Percentiles rank a stretch among this genome's conserved stretches.
phyloP scores from a whole-genome alignment of 2,329 filamentous ascomycete genomes.

The Aspergillus quadricinctus region DNA sequence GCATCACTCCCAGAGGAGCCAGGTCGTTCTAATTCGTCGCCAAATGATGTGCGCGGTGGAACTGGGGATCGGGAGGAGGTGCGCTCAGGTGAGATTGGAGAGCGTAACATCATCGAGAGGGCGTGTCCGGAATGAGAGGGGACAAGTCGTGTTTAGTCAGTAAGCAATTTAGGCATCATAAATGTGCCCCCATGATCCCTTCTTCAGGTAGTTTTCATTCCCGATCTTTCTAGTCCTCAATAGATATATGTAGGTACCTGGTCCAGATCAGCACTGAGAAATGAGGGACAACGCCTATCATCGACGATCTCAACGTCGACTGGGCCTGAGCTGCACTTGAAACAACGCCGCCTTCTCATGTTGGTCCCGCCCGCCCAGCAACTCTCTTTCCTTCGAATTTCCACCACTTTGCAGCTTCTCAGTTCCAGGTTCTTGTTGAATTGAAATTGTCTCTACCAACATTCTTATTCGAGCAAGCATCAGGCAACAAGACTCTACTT shows the following conservation, averaged over 20 bases:
- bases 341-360: background rate
- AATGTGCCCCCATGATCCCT: background rate
- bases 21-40: conserved; percentile 33
- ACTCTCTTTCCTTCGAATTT: conserved; percentile 1
- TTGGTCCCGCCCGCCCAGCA: background rate
- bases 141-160: conserved; percentile 1
- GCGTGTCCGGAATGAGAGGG: conserved; percentile 1
- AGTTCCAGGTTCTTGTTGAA: background rate
- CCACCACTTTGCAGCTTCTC: background rate
- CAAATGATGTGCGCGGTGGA: conserved; percentile 21
- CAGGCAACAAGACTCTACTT: background rate
- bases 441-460: background rate
- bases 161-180: background rate
- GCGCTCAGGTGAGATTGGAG: conserved; percentile 20
- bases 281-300: background rate
- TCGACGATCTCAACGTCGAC: background rate
- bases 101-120: conserved; percentile 16
- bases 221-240: background rate
- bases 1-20: conserved; percentile 45
- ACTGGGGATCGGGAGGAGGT: conserved; percentile 15
- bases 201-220: background rate
- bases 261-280: background rate
- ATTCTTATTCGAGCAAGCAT: background rate
- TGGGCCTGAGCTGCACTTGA: background rate
- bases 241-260: background rate